phyloP scores from a whole-genome alignment of 495 filamentous ascomycete genomes.

The Daldinia concentrica region DNA sequence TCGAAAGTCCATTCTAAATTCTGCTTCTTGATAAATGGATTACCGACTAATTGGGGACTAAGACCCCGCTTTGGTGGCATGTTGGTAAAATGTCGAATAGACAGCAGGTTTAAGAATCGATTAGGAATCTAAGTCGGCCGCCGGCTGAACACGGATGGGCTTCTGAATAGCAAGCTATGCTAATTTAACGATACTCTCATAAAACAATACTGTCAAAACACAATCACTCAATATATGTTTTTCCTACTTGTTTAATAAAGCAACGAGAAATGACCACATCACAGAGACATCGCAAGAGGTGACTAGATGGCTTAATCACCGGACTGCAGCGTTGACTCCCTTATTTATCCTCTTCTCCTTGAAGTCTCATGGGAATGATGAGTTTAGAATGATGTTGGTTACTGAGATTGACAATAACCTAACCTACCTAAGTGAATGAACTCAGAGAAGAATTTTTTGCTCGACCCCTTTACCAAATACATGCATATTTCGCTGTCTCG shows the following conservation, averaged over 20 bases:
- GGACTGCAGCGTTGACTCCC: not conserved
- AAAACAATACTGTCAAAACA: no score
- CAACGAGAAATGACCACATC: not conserved
- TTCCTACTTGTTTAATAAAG: not conserved
- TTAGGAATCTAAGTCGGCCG: not conserved
- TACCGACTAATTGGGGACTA: constrained; percentile 34
- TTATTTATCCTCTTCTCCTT: not conserved
- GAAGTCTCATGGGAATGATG: not conserved
- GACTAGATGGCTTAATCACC: not conserved
- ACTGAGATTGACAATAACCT: not conserved
- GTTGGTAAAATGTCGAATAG: not conserved
- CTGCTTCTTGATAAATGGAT: constrained; percentile 50
- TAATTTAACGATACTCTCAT: not conserved
- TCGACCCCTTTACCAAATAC: not conserved
- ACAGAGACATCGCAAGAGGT: not conserved
- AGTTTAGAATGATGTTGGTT: not conserved
- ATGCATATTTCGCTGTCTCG: not conserved
- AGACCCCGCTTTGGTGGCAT: constrained; percentile 37
- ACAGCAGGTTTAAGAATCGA: not conserved
- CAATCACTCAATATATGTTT: not conserved
- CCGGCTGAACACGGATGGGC: not conserved
- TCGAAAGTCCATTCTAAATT: constrained; percentile 49
- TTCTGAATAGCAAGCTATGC: not conserved
- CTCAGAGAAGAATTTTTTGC: not conserved
- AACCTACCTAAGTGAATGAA: not conserved